Percentiles rank a stretch among this genome's conserved stretches.
Evolutionary conservation across 768 basidiomycete species (phyloP).

Genomic region (Boletales sp.): DNA sequence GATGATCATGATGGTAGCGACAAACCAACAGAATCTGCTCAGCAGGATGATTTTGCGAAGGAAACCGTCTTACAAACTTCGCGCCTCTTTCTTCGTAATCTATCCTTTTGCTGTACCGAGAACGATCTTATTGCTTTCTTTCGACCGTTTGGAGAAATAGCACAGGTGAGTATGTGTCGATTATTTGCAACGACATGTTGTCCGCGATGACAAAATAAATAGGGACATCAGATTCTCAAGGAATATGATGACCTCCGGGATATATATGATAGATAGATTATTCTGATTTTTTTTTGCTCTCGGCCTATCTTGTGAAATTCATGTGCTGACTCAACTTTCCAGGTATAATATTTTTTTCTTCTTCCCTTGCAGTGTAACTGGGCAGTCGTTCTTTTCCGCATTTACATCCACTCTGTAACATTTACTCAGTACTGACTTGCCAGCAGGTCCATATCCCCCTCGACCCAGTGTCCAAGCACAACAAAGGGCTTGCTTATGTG

Average conservation of each 20-base stretch:
- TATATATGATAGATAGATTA: conserved; percentile 57
- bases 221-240: conserved; percentile 36
- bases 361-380: neutral
- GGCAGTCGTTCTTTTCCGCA: conserved; percentile 31
- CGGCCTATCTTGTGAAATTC: neutral
- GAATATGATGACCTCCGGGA: conserved; percentile 31
- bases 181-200: conserved; percentile 1
- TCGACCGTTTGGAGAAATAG: conserved; percentile 62
- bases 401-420: conserved; percentile 2
- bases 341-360: conserved; percentile 12
- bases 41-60: conserved; percentile 33
- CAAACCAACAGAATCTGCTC: conserved; percentile 2
- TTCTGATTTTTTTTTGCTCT: conserved; percentile 19
- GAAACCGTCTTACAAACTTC: conserved; percentile 66
- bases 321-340: conserved; percentile 2
- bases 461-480: conserved; percentile 40
- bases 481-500: conserved; percentile 65
- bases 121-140: conserved; percentile 67
- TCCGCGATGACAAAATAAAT: conserved; percentile 39
- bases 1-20: conserved; percentile 41
- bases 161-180: conserved; percentile 56
- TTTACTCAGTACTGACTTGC: conserved; percentile 1
- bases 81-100: conserved; percentile 89
- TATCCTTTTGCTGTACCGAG: conserved; percentile 82
- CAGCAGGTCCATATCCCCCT: conserved; percentile 56